Evolutionary conservation across 1,284 basidiomycete genomes (phyloP), one percentile per base, ranked within the genome.

Genomic region (Cystobasidiaceae sp.): DNA sequence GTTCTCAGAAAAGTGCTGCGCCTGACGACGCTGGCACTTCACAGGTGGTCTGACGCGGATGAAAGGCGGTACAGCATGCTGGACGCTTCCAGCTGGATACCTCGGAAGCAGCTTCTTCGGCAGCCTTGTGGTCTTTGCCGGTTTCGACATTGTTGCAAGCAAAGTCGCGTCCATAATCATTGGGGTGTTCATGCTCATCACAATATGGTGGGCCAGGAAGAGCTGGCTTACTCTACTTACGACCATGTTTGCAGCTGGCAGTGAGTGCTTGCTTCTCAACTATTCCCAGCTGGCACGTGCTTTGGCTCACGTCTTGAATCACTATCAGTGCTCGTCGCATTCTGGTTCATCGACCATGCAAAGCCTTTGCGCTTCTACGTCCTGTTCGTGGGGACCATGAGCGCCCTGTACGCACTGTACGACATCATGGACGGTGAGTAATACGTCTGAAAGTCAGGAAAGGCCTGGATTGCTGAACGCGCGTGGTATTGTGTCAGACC

Each of bases 341-440:
- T 89, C 75, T 94, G 91, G 91, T 88, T 96, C 71, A 85, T 92
- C 4, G 86, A 75, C 0, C 84, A 82, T 2, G 84, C 86, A 1
- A 79, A 84, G 8, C 88, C 88, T 0, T 78, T 91, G 55, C 73
- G 80, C 3, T 82, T 80, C 73, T 73, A 93, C 83, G 82, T 97
- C 23, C 79, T 97, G 9, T 97, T 97, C 77, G 85, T 96, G 60
- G 93, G 93, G n/a, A 89, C 93, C 70, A 93, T 93, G 91, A 89
- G 86, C 7, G 88, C 88, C 76, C 81, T 94, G 77, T 93, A 94
- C 74, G 84, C 83, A 43, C 80, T 86, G 17, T 93, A 90, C 89
- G 90, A 93, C 73, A 86, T 93, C 63, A 81, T 91, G 59, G 89
- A 89, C 84, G 70, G 67, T 76, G 39, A 67, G 74, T 66, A 34